phyloP scores from a whole-genome alignment of 2,329 filamentous ascomycete genomes.

The Beauveria sp. region DNA sequence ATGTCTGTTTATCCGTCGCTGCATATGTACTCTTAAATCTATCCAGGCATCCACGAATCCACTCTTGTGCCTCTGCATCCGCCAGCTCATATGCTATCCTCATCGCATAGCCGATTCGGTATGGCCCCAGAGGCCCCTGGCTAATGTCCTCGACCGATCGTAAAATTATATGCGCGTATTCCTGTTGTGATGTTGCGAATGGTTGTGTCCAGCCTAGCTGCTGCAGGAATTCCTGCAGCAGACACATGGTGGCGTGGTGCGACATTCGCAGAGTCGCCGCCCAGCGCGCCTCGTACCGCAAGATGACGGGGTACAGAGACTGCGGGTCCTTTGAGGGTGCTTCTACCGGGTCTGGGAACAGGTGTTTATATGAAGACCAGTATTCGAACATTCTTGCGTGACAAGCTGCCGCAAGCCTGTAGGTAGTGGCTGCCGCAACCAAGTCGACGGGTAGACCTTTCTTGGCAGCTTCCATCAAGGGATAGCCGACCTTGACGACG shows the following conservation, averaged over 20 bases:
- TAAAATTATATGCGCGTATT: slow-evolving; percentile 26
- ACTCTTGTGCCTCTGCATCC: slow-evolving; percentile 2
- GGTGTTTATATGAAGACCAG: slow-evolving; percentile 22
- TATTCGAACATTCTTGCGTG: slow-evolving; percentile 26
- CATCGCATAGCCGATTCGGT: slow-evolving; percentile 29
- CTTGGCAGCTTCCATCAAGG: slow-evolving; percentile 23
- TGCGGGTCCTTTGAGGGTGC: slow-evolving; percentile 22
- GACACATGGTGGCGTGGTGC: slow-evolving; percentile 32
- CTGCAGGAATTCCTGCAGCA: slow-evolving; percentile 30
- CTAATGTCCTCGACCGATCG: slow-evolving; percentile 31
- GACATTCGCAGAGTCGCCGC: slow-evolving; percentile 27
- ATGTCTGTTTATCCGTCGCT: slow-evolving; percentile 10
- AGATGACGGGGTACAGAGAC: slow-evolving; percentile 26
- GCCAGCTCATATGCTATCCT: slow-evolving; percentile 27
- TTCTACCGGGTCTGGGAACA: slow-evolving; percentile 21
- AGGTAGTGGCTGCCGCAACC: slow-evolving; percentile 22
- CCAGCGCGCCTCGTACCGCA: slow-evolving; percentile 24
- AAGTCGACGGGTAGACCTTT: slow-evolving; percentile 22
- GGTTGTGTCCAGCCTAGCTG: slow-evolving; percentile 24
- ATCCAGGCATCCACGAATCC: slow-evolving; percentile 6
- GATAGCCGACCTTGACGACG: slow-evolving; percentile 25
- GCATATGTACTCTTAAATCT: slow-evolving; percentile 9
- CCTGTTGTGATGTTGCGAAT: slow-evolving; percentile 20
- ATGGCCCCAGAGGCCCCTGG: slow-evolving; percentile 31
- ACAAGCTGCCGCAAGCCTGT: slow-evolving; percentile 20